phyloP scores from a whole-genome alignment of 2,329 filamentous ascomycete genomes.

The Stagonosporopsis vannaccii region DNA sequence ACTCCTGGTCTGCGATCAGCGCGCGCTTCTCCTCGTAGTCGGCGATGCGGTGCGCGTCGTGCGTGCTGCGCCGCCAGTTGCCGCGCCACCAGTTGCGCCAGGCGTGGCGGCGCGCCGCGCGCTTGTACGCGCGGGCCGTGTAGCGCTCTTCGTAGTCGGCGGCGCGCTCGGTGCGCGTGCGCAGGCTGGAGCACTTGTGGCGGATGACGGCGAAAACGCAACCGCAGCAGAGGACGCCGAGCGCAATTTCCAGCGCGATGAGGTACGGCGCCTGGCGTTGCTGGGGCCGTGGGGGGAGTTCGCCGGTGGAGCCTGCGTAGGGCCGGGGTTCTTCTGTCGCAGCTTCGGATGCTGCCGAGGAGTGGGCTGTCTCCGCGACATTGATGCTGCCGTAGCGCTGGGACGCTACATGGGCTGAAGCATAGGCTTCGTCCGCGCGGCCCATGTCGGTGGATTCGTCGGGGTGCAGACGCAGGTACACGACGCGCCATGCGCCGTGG shows the following conservation, averaged over 20 bases:
- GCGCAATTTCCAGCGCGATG: conserved; percentile 54
- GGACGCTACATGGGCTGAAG: conserved; percentile 28
- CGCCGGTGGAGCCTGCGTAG: conserved; percentile 18
- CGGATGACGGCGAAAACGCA: conserved; percentile 55
- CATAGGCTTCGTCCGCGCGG: conserved; percentile 31
- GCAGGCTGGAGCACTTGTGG: conserved; percentile 58
- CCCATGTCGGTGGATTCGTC: conserved; percentile 36
- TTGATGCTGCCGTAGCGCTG: conserved; percentile 29
- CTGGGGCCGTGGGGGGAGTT: conserved; percentile 32
- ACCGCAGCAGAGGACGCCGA: conserved; percentile 54
- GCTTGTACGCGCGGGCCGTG: conserved; percentile 60
- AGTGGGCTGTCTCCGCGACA: conserved; percentile 12
- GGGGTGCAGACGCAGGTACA: conserved; percentile 41
- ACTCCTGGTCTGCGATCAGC: conserved; percentile 57
- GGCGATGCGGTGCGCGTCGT: conserved; percentile 39
- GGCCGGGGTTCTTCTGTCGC: conserved; percentile 18
- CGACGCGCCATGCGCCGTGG: conserved; percentile 42
- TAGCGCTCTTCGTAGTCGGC: conserved; percentile 63
- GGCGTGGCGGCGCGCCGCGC: conserved; percentile 60
- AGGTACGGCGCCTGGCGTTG: conserved; percentile 43
- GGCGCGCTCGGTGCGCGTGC: conserved; percentile 60
- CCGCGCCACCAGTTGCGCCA: conserved; percentile 60
- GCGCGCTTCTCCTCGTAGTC: conserved; percentile 62
- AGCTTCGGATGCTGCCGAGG: background rate
- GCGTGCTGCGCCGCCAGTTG: conserved; percentile 28